phyloP scores from a whole-genome alignment of 345 rosid species.

The Salix brachista region DNA sequence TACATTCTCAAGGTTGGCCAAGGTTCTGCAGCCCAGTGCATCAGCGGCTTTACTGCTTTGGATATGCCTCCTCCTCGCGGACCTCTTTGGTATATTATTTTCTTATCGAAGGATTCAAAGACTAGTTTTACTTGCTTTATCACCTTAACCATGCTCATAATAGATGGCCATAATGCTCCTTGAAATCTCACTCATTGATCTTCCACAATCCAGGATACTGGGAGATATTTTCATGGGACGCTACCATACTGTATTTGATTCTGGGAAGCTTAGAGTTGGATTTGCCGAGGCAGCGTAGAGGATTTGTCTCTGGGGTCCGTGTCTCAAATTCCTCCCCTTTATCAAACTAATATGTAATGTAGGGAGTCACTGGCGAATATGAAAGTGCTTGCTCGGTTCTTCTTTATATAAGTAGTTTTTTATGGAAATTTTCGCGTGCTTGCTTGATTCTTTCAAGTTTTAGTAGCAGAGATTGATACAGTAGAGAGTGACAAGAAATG shows the following conservation, averaged over 20 bases:
- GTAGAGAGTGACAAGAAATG: neutral
- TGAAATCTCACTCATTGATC: neutral
- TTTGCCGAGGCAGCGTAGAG: slow-evolving; percentile 29
- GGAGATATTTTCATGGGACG: slow-evolving; percentile 36
- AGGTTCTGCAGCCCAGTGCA: slow-evolving; percentile 23
- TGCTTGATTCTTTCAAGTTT: neutral
- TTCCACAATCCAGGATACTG: slow-evolving; percentile 23
- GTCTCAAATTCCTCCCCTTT: neutral
- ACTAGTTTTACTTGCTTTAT: neutral
- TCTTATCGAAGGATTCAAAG: neutral
- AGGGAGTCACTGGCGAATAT: neutral
- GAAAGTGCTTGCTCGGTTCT: too few relatives aligned
- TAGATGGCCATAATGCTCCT: neutral
- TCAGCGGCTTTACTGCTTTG: slow-evolving; percentile 31
- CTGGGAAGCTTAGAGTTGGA: slow-evolving; percentile 24
- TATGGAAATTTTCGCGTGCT: neutral
- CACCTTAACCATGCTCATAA: neutral
- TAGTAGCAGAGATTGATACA: neutral
- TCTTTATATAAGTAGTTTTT: neutral
- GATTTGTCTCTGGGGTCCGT: neutral
- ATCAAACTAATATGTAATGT: neutral
- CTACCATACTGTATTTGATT: slow-evolving; percentile 32
- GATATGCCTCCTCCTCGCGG: slow-evolving; percentile 33
- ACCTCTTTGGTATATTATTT: slow-evolving; percentile 23
- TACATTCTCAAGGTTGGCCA: slow-evolving; percentile 28